Evolutionary conservation across 2,329 filamentous ascomycete species (phyloP).

Genomic region (Paecilomyces fulvus): DNA sequence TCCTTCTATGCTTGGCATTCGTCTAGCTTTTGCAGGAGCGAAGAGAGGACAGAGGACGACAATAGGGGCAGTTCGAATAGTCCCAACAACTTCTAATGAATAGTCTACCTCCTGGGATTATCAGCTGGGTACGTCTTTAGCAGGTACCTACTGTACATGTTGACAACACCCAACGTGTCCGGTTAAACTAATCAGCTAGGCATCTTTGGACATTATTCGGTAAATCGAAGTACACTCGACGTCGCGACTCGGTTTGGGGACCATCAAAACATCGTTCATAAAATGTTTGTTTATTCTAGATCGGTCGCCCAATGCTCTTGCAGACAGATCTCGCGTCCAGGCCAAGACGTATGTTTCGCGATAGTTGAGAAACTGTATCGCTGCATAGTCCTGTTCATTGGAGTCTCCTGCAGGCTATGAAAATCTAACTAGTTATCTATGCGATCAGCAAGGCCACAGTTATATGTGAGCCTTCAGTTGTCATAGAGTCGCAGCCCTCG

Average conservation of each 20-base stretch:
- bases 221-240: not conserved
- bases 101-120: not conserved
- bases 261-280: not conserved
- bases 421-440: not conserved
- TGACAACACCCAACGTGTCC: not conserved
- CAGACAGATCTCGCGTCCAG: not conserved
- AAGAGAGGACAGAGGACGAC: not conserved
- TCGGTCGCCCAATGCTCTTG: not conserved
- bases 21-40: not conserved
- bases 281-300: not conserved
- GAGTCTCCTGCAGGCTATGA: not conserved
- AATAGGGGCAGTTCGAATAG: not conserved
- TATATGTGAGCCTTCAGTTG: not conserved
- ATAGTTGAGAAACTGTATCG: not conserved
- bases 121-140: not conserved
- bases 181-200: too few species aligned
- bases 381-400: not conserved
- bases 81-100: not conserved
- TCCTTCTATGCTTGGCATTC: not conserved
- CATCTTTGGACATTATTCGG: not conserved
- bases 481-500: not conserved
- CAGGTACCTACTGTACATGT: not conserved
- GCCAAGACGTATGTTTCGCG: not conserved
- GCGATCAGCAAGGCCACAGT: not conserved
- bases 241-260: not conserved